Base-by-base conservation (phyloP, 1,139 yeast genomes). In the Suhomyces terraborum region DNA sequence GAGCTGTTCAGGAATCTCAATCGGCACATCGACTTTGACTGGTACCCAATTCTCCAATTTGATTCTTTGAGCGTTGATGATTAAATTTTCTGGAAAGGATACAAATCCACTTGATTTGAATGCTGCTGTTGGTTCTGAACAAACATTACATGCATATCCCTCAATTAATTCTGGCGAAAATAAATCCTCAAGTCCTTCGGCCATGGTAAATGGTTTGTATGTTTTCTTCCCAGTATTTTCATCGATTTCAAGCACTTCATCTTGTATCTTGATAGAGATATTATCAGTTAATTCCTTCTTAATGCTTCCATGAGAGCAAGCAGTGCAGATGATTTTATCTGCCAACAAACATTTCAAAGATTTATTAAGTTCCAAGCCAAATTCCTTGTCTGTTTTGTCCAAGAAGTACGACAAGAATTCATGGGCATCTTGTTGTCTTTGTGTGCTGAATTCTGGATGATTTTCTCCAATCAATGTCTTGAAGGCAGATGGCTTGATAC, bases 381-480 rank as follows among this genome's bases (percentile, higher is more conserved):
- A 56, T 9, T 84, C 80, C 32, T 66, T 66, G 50, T 85, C 93
- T 25, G 88, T 61, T 50, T 79, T 75, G 44, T 84, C 87, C 27
- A 84, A 55, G 16, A 91, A 62, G 58, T 82, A 84, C 8, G 79
- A 67, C 61, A 89, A 75, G 57, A 89, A 94, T 59, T 93, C 98
- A 69, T 84, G 86, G 0, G 98, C 94, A 67, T 93, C 99, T 60
- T 93, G 98, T 57, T 93, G 99, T 53, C 82, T 79, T 74, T 84
- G 87, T 0, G 96, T 83, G 35, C 83, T 74, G 55, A 93, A 93
- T 56, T 93, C 98, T 12, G 75, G 73, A 61, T 93, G 95, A 32
- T 80, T 80, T 41, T 76, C 76, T 1, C 96, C 97, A 41, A 94
- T 71, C 20, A 88, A 67, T 4, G 77, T 67, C 59, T 91, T 93